Conservation (phyloP, 2,329 filamentous ascomycete genomes). For the Elsinoe perseae region DNA sequence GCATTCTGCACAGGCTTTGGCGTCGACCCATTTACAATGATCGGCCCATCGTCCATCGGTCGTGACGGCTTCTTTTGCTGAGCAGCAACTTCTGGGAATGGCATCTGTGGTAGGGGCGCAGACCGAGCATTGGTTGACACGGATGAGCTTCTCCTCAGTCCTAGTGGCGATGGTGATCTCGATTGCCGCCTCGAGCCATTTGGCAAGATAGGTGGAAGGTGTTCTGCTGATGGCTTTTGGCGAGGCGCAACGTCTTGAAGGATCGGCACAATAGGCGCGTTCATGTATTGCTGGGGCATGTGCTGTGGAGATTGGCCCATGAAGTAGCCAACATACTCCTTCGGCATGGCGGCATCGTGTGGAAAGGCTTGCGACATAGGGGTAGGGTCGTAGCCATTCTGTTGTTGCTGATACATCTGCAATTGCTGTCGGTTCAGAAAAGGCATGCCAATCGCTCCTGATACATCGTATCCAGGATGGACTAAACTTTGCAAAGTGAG, state of each 20-base stretch:
- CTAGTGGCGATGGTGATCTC: constrained; percentile 42
- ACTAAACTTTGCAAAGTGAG: constrained; percentile 31
- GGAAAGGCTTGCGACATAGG: constrained; percentile 15
- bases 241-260: constrained; percentile 34
- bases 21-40: constrained; percentile 37
- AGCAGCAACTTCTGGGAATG: constrained; percentile 8
- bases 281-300: constrained; percentile 27
- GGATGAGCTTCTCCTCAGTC: constrained; percentile 36
- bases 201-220: constrained; percentile 28
- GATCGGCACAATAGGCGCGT: constrained; percentile 26
- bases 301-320: constrained; percentile 38
- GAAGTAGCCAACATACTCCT: constrained; percentile 46
- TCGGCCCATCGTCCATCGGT: constrained; percentile 26
- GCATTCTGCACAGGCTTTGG: constrained; percentile 11
- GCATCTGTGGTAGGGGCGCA: constrained; percentile 18
- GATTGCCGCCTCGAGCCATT: constrained; percentile 32
- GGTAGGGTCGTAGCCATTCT: constrained; percentile 16
- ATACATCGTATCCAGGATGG: constrained; percentile 35
- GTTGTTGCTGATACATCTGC: constrained; percentile 23
- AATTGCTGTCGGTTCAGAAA: constrained; percentile 27
- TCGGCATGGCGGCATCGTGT: constrained; percentile 34
- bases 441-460: constrained; percentile 26
- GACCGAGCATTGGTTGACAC: constrained; percentile 24
- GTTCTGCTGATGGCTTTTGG: constrained; percentile 38
- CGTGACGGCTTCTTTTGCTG: constrained; percentile 13